Evolutionary conservation across 176 grass and related monocot species (phyloP).

Genomic region (Avena sativa): DNA sequence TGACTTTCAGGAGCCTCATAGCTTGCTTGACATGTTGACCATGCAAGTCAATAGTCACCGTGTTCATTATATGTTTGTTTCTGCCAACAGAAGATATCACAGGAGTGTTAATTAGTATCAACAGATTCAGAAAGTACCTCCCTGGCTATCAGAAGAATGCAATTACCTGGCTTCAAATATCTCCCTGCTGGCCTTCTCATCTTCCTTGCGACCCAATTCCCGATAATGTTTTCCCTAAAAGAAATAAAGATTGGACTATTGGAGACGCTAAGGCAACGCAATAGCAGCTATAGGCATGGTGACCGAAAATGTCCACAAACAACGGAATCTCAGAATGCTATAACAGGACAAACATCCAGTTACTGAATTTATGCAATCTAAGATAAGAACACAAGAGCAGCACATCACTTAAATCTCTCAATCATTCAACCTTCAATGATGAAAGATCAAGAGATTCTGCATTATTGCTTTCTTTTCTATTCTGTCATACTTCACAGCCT

Average conservation of each 20-base stretch:
- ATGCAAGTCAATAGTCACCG: slow-evolving; percentile 88
- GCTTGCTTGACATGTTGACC: slow-evolving; percentile 94
- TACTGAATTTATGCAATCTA: not conserved
- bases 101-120: slow-evolving; percentile 22
- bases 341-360: not conserved
- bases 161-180: slow-evolving; percentile 88
- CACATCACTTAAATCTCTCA: slow-evolving; percentile 9
- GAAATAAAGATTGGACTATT: not conserved
- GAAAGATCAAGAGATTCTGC: not conserved
- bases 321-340: not conserved
- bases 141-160: not conserved
- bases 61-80: slow-evolving; percentile 89
- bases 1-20: slow-evolving; percentile 79
- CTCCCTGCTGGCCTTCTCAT: slow-evolving; percentile 74
- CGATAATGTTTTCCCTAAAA: slow-evolving; percentile 88
- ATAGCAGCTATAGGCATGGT: not conserved
- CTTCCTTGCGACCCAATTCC: slow-evolving; percentile 70
- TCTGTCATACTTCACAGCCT: not conserved
- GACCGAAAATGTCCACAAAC: not conserved
- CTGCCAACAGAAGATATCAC: slow-evolving; percentile 53
- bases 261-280: not conserved
- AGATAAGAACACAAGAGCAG: slow-evolving; percentile 25
- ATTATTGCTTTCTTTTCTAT: not conserved
- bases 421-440: slow-evolving; percentile 12
- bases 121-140: not conserved